These are phyloP conservation scores for Dunaliella primolecta DNA, from an alignment of 139 green algal species.

Conservation along the genomic window DNA sequence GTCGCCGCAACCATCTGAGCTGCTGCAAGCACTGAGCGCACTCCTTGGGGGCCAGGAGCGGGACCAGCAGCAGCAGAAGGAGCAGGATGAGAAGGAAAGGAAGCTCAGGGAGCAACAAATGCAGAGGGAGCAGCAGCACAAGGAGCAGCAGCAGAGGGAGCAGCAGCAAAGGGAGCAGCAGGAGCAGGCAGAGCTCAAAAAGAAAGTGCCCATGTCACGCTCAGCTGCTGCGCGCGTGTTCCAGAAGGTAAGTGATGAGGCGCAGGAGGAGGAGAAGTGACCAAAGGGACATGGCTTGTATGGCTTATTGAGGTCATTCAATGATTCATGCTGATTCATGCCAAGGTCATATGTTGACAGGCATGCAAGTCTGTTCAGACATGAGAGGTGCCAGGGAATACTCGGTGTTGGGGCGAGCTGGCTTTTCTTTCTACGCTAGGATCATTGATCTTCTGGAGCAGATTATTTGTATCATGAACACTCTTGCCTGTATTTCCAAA, in stretches of 20 bases:
- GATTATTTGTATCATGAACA: no score
- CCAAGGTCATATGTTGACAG: no score
- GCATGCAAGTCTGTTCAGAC: no score
- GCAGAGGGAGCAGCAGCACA: background rate
- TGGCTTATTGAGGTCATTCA: no score
- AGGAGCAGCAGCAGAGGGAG: background rate
- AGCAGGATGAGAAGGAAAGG: background rate
- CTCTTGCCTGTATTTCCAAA: no score
- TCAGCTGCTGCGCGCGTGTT: background rate
- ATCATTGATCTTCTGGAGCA: no score
- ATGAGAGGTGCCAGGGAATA: no score
- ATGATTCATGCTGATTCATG: no score
- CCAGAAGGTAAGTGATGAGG: background rate
- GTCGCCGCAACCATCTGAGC: background rate
- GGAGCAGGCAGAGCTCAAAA: background rate
- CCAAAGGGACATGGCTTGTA: no score
- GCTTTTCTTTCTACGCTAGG: no score
- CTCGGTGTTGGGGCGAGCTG: no score
- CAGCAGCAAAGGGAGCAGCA: slow-evolving; percentile 1
- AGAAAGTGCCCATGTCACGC: background rate
- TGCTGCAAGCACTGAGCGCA: background rate
- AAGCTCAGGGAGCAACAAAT: background rate
- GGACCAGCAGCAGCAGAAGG: background rate
- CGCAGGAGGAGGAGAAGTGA: background rate
- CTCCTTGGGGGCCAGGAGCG: background rate